phyloP scores from a whole-genome alignment of 495 filamentous ascomycete species.

The Aspergillus sparsus region DNA sequence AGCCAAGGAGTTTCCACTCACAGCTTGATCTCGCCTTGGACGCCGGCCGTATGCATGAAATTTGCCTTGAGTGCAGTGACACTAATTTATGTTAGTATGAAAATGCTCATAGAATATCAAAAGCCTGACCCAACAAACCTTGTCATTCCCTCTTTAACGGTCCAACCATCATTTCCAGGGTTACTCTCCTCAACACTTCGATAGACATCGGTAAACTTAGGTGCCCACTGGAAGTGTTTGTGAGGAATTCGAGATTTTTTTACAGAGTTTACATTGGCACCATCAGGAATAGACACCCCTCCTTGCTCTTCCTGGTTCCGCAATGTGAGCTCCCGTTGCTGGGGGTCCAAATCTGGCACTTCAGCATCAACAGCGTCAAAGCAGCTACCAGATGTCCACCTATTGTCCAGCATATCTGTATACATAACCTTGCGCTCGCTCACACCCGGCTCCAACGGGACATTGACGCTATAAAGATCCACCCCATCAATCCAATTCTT shows the following conservation, averaged over 20 bases:
- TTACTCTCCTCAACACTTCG: conserved; percentile 74
- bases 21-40: conserved; percentile 81
- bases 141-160: conserved; percentile 81
- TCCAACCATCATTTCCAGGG: conserved; percentile 94
- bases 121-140: conserved; percentile 59
- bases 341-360: conserved; percentile 41
- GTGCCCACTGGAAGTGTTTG: conserved; percentile 93
- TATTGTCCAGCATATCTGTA: conserved; percentile 83
- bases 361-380: conserved; percentile 67
- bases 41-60: conserved; percentile 76
- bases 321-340: conserved; percentile 62
- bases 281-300: conserved; percentile 23
- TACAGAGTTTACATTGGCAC: conserved; percentile 18
- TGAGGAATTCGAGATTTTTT: conserved; percentile 55
- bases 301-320: conserved; percentile 58
- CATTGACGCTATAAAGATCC: conserved; percentile 85
- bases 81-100: conserved; percentile 47
- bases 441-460: conserved; percentile 73
- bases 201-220: conserved; percentile 82
- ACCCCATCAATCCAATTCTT: conserved; percentile 72
- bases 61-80: conserved; percentile 90
- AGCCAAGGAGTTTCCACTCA: conserved; percentile 62
- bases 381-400: conserved; percentile 78
- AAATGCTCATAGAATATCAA: neutral
- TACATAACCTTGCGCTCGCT: conserved; percentile 69